phyloP scores from a whole-genome alignment of 768 basidiomycete species.

The Pholiota microspora region DNA sequence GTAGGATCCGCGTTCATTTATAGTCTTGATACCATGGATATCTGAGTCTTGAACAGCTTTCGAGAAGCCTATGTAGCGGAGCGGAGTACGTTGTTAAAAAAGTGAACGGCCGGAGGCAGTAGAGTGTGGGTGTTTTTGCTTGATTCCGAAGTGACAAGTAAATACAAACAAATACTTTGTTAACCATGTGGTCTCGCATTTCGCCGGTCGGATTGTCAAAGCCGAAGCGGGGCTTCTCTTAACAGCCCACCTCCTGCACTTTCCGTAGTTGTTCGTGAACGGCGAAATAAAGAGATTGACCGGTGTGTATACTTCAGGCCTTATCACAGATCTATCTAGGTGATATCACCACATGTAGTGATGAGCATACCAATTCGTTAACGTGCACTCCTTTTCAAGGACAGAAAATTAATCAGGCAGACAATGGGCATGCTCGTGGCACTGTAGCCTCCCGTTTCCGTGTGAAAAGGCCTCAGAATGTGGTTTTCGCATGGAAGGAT shows the following conservation, averaged over 20 bases:
- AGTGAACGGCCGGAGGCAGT: neutral
- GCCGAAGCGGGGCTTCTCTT: neutral
- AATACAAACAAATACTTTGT: constrained; percentile 13
- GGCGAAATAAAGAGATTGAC: neutral
- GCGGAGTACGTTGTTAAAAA: neutral
- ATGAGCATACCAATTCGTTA: too few species aligned
- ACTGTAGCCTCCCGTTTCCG: neutral
- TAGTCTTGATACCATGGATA: neutral
- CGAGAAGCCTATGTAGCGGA: neutral
- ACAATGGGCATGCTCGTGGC: too few species aligned
- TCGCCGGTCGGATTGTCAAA: neutral
- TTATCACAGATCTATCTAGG: neutral
- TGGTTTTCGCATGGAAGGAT: neutral
- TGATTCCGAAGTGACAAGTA: constrained; percentile 14
- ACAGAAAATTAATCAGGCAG: too few species aligned
- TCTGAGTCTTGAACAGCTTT: neutral
- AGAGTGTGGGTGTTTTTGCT: constrained; percentile 17
- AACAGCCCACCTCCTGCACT: constrained; percentile 2
- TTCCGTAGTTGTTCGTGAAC: neutral
- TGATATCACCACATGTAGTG: neutral
- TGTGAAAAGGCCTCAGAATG: neutral
- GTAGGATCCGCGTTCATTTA: too few species aligned
- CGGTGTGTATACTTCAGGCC: neutral
- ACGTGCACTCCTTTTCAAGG: too few species aligned
- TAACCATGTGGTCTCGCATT: neutral